A percentile compares a stretch with the other conserved stretches of the same genome.
Evolutionary conservation across 805 yeast genomes (phyloP).

Genomic region (Lachancea dasiensis): DNA sequence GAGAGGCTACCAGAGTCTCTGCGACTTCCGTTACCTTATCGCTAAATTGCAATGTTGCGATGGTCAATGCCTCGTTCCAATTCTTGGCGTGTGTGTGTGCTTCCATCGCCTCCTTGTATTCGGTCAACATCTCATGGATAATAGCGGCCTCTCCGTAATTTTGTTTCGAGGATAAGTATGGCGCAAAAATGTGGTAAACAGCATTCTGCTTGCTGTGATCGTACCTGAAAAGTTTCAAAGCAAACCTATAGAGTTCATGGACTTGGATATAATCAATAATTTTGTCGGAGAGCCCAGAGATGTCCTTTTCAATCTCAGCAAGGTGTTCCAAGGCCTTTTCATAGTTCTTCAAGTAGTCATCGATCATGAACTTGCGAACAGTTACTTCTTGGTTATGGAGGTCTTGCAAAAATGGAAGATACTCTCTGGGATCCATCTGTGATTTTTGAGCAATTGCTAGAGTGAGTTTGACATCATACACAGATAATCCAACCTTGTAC

Average conservation of each 20-base stretch:
- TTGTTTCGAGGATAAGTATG: conserved; percentile 47
- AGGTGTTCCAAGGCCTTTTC: conserved; percentile 67
- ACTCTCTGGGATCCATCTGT: conserved; percentile 96
- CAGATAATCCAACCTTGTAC: conserved; percentile 72
- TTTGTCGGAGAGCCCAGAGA: conserved; percentile 42
- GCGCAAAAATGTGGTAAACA: conserved; percentile 60
- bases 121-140: conserved; percentile 62
- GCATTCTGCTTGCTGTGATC: conserved; percentile 47
- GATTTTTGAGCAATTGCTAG: conserved; percentile 89
- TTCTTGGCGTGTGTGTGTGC: conserved; percentile 61
- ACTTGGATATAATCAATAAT: conserved; percentile 60
- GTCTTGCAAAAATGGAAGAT: conserved; percentile 82
- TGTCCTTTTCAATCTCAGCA: conserved; percentile 38
- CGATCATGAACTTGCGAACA: conserved; percentile 71
- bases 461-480: conserved; percentile 77
- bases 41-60: conserved; percentile 41
- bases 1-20: conserved; percentile 50
- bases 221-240: conserved; percentile 56
- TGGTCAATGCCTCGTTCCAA: conserved; percentile 80
- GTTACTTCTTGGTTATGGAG: conserved; percentile 61
- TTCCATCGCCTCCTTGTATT: conserved; percentile 56
- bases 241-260: conserved; percentile 66
- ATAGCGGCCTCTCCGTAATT: conserved; percentile 71
- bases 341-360: conserved; percentile 63
- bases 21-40: conserved; percentile 43